Evolutionary conservation across 495 filamentous ascomycete species (phyloP).

Genomic region (Schizothecium vesticola): DNA sequence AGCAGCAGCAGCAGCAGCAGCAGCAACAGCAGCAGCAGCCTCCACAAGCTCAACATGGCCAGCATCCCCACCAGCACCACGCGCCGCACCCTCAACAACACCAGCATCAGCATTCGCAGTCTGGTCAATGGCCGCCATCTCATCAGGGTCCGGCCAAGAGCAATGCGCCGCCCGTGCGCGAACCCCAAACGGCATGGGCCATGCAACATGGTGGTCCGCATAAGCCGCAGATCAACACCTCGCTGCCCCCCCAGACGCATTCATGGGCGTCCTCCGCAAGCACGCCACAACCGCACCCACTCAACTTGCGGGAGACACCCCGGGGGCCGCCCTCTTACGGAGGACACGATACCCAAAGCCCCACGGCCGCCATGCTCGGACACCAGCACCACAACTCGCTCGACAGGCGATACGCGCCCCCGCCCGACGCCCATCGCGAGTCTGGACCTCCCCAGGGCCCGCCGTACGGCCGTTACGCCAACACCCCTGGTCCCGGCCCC

Average conservation of each 20-base stretch:
- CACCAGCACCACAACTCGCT: slow-evolving; percentile 27
- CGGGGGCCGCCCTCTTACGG: slow-evolving; percentile 29
- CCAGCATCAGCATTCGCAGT: slow-evolving; percentile 30
- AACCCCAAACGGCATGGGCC: slow-evolving; percentile 38
- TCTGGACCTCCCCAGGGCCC: slow-evolving; percentile 27
- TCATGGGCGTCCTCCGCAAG: slow-evolving; percentile 29
- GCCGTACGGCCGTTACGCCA: slow-evolving; percentile 26
- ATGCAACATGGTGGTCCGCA: slow-evolving; percentile 36
- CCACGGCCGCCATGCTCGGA: slow-evolving; percentile 16
- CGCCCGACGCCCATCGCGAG: slow-evolving; percentile 18
- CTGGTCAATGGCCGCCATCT: slow-evolving; percentile 29
- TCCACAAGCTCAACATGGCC: slow-evolving; percentile 7
- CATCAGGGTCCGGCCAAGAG: slow-evolving; percentile 38
- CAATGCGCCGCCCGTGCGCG: slow-evolving; percentile 30
- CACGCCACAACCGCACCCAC: slow-evolving; percentile 32
- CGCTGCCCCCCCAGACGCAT: slow-evolving; percentile 35
- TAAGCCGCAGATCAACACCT: slow-evolving; percentile 35
- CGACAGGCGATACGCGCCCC: slow-evolving; percentile 18
- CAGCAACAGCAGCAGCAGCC: slow-evolving; percentile 19
- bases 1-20: slow-evolving; percentile 11
- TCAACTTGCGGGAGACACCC: slow-evolving; percentile 33
- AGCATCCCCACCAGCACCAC: slow-evolving; percentile 21
- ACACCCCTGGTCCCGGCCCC: slow-evolving; percentile 25
- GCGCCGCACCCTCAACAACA: slow-evolving; percentile 21
- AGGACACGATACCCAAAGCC: slow-evolving; percentile 26